Percentiles rank a stretch among this genome's conserved stretches.
Conservation (phyloP, 495 filamentous ascomycete genomes). For the Letharia lupina region DNA sequence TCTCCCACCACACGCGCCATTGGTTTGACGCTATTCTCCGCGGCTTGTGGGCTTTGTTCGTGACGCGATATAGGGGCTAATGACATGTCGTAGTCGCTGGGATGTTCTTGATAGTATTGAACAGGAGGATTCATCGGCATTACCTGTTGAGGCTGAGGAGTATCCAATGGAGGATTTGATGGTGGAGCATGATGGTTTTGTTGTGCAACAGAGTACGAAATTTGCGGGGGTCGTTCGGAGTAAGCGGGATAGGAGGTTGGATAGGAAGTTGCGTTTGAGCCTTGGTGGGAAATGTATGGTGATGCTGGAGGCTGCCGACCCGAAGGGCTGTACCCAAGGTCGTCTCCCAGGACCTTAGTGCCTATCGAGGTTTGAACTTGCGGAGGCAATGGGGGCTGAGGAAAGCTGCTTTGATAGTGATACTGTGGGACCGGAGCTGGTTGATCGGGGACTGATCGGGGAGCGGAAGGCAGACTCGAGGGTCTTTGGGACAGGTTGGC, state of each 20-base stretch:
- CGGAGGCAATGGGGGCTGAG: neutral
- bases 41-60: constrained; percentile 9
- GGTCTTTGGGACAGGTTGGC: constrained; percentile 10
- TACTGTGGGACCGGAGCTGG: neutral
- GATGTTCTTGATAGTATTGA: constrained; percentile 15
- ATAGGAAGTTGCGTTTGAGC: neutral
- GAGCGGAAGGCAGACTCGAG: neutral
- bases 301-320: constrained; percentile 7
- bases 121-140: constrained; percentile 3
- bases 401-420: neutral
- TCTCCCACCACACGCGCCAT: constrained; percentile 43
- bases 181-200: neutral
- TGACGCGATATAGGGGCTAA: neutral
- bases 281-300: constrained; percentile 1
- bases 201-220: constrained; percentile 7
- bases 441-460: constrained; percentile 5
- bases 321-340: neutral
- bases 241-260: neutral
- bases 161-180: constrained; percentile 3
- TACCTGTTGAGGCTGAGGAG: constrained; percentile 8
- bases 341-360: neutral
- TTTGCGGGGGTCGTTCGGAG: neutral
- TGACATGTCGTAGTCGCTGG: constrained; percentile 7
- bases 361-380: neutral
- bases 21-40: constrained; percentile 20